Base-by-base conservation (phyloP, 2,329 filamentous ascomycete species). In the Aspergillus aculeatinus region DNA sequence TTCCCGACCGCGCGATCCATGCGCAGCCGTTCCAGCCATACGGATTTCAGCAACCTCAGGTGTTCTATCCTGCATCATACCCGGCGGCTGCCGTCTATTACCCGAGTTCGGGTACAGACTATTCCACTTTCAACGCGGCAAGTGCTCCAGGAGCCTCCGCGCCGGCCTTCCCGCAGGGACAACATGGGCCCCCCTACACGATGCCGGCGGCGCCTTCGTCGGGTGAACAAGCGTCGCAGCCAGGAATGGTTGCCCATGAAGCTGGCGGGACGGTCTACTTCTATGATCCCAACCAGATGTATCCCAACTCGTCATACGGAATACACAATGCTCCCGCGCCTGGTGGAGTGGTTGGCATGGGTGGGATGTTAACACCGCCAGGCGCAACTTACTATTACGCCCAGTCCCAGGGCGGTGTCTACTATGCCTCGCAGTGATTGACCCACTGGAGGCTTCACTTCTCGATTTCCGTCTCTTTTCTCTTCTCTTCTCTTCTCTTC, bases 191-290 rank as follows among this genome's bases (percentile, higher is more conserved):
- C 23, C 71, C 74, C 19, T 78, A 77, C 62, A 68, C 71, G 60
- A 58, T 74, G 25, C 69, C 73, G 1, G 67, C 68, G 39, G 62
- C 70, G 16, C 61, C 65, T 33, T 60, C 70, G 23, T 65, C 75
- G 58, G 67, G 68, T 49, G 79, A 80, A 49, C 67, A 74, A 60
- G 61, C 71, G 6, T 76, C 79, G 31, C 85, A 84, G 65, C 76
- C 79, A 3, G 82, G 81, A 19, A 85, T 85, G 59, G 83, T 89
- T 21, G 91, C 92, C 0, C 93, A 97, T 74, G 94, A 98, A 79
- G 88, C 89, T 64, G 96, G 96, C 67, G 95, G 95, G 63, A 98
- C 96, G 85, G 92, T 96, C 0, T 98, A 96, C 76, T 99, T 96
- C 74, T 93, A 92, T 69, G 90, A 96, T 71, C 84, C 91, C 7